Evolutionary conservation across 2,329 filamentous ascomycete species (phyloP).

Genomic region (Colletotrichum sp.): DNA sequence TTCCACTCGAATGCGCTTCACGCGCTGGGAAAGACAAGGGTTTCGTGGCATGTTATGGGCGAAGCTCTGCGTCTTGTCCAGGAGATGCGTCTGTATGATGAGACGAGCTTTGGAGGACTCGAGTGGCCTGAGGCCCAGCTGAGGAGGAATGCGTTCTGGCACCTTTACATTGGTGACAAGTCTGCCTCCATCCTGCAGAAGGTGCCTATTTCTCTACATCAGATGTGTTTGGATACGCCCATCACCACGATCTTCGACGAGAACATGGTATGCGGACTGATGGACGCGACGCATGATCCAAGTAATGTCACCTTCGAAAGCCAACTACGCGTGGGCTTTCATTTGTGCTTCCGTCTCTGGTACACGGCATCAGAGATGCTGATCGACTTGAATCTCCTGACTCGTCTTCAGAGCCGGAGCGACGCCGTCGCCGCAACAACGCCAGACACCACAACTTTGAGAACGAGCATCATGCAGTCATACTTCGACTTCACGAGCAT

Average conservation of each 20-base stretch:
- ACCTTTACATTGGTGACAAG: constrained; percentile 44
- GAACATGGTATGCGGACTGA: background rate
- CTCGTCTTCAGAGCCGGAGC: background rate
- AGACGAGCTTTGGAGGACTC: constrained; percentile 38
- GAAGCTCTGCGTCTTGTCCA: constrained; percentile 46
- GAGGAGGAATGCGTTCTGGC: constrained; percentile 41
- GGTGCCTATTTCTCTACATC: constrained; percentile 47
- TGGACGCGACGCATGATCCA: background rate
- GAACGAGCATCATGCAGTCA: constrained; percentile 25
- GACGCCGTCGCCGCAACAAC: background rate
- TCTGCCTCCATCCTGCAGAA: constrained; percentile 43
- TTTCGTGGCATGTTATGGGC: constrained; percentile 51
- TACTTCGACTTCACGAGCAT: constrained; percentile 26
- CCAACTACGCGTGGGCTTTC: background rate
- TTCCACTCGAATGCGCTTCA: constrained; percentile 52
- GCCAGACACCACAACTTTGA: background rate
- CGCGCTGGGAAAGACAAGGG: constrained; percentile 43
- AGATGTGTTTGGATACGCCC: constrained; percentile 43
- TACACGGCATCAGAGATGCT: constrained; percentile 1
- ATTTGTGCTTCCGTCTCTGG: background rate
- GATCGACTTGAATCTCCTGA: background rate
- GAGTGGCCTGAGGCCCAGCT: constrained; percentile 40
- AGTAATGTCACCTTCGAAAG: background rate
- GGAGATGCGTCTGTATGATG: constrained; percentile 47
- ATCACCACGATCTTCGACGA: constrained; percentile 34